Percentiles rank a stretch among this genome's conserved stretches.
Conservation (phyloP, 768 basidiomycete species). For the Rhodosporidiobolus odoratus region DNA sequence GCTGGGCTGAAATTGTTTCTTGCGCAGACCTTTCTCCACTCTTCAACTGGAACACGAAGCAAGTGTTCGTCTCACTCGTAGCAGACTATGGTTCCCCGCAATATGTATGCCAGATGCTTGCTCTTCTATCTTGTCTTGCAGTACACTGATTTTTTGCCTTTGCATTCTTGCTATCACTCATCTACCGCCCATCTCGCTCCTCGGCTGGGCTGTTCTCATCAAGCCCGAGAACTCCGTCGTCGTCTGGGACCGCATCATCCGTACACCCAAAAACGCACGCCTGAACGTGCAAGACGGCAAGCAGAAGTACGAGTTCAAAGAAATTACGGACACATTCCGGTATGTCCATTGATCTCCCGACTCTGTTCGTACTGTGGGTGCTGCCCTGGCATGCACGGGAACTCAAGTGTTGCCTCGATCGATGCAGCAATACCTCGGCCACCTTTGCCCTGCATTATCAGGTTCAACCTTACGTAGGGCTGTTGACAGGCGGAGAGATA, state of each 20-base stretch:
- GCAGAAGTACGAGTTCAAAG: constrained; percentile 81
- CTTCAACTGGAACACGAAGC: constrained; percentile 97
- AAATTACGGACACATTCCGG: constrained; percentile 68
- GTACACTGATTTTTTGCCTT: not conserved
- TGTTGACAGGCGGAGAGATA: too few relatives aligned
- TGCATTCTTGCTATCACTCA: not conserved
- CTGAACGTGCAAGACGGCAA: constrained; percentile 59
- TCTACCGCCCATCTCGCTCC: not conserved
- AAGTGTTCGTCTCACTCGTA: constrained; percentile 77
- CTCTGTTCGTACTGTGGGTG: too few relatives aligned
- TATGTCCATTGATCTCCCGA: constrained; percentile 46
- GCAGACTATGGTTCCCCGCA: constrained; percentile 72
- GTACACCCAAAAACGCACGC: constrained; percentile 67
- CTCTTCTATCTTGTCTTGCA: not conserved
- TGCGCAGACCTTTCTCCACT: constrained; percentile 67
- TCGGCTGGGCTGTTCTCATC: not conserved
- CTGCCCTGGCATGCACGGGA: too few relatives aligned
- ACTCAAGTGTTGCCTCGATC: too few relatives aligned
- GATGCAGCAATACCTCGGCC: too few relatives aligned
- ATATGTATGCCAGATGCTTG: constrained; percentile 56
- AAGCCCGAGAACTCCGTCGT: constrained; percentile 62
- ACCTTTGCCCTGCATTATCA: too few relatives aligned
- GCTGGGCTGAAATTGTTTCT: constrained; percentile 2
- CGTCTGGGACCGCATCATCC: constrained; percentile 85
- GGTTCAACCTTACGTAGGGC: too few relatives aligned